phyloP scores from a whole-genome alignment of 495 filamentous ascomycete genomes.

The Rhypophila decipiens region DNA sequence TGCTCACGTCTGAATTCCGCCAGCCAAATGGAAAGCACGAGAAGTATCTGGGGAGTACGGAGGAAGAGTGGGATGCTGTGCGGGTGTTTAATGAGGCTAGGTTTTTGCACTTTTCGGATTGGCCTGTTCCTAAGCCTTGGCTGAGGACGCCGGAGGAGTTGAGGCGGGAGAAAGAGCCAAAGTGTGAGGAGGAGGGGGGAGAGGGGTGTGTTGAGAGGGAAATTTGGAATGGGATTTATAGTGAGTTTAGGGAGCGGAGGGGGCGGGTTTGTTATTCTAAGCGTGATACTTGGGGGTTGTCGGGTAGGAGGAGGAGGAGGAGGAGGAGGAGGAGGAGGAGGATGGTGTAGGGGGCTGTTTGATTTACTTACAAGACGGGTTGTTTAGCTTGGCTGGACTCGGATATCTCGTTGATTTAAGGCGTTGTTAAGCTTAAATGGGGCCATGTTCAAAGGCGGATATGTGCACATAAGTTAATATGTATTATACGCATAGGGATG shows the following conservation, averaged over 20 bases:
- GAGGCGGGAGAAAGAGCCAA: conserved; percentile 53
- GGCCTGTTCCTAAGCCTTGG: conserved; percentile 78
- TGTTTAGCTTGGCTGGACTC: too few relatives aligned
- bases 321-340: too few relatives aligned
- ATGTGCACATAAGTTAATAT: too few relatives aligned
- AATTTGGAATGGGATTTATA: conserved; percentile 66
- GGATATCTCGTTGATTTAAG: too few relatives aligned
- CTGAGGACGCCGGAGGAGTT: conserved; percentile 52
- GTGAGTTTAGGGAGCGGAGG: conserved; percentile 45
- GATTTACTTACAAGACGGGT: too few relatives aligned
- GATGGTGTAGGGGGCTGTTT: too few relatives aligned
- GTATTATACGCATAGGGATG: too few relatives aligned
- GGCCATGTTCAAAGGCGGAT: too few relatives aligned
- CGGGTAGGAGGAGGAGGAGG: too few relatives aligned
- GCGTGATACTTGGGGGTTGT: too few relatives aligned
- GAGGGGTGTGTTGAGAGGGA: conserved; percentile 55
- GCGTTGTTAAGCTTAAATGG: too few relatives aligned
- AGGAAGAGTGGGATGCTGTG: conserved; percentile 63
- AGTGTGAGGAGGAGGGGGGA: conserved; percentile 20
- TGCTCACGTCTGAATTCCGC: conserved; percentile 68
- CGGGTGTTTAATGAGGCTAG: conserved; percentile 59
- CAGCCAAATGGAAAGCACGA: conserved; percentile 39
- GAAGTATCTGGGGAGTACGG: conserved; percentile 56
- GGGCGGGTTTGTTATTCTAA: too few relatives aligned
- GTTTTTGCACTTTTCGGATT: conserved; percentile 76